Evolutionary conservation across 768 basidiomycete genomes (phyloP).

Genomic region (Melanogaster broomeanus): DNA sequence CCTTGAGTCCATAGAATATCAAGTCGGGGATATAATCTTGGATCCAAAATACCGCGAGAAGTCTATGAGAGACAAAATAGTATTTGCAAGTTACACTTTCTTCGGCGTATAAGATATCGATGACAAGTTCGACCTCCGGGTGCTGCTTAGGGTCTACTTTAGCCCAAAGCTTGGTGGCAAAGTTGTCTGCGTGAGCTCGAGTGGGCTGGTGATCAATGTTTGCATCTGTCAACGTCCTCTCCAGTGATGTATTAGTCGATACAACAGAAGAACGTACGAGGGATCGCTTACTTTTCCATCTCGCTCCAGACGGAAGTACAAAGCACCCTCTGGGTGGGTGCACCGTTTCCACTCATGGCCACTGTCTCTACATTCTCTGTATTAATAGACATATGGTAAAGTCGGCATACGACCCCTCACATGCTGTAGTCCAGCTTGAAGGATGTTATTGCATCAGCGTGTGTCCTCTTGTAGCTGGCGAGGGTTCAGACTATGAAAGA

Average conservation of each 20-base stretch:
- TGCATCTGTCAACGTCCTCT: not conserved
- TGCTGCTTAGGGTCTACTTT: not conserved
- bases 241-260: not conserved
- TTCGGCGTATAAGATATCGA: not conserved
- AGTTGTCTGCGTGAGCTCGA: not conserved
- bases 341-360: not conserved
- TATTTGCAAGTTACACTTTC: not conserved
- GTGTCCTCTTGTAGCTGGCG: not conserved
- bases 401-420: not conserved
- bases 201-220: not conserved
- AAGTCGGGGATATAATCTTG: not conserved
- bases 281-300: not conserved
- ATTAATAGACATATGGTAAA: not conserved
- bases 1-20: not conserved
- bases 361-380: not conserved
- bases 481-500: not conserved
- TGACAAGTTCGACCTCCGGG: not conserved
- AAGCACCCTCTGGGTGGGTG: not conserved
- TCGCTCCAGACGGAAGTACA: not conserved
- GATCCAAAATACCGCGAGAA: not conserved
- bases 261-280: not conserved
- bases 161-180: not conserved
- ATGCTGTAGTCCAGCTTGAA: not conserved
- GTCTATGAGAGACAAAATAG: not conserved
- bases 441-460: not conserved